Evolutionary conservation across 345 rosid genomes (phyloP).

Genomic region (Noccaea caerulescens): DNA sequence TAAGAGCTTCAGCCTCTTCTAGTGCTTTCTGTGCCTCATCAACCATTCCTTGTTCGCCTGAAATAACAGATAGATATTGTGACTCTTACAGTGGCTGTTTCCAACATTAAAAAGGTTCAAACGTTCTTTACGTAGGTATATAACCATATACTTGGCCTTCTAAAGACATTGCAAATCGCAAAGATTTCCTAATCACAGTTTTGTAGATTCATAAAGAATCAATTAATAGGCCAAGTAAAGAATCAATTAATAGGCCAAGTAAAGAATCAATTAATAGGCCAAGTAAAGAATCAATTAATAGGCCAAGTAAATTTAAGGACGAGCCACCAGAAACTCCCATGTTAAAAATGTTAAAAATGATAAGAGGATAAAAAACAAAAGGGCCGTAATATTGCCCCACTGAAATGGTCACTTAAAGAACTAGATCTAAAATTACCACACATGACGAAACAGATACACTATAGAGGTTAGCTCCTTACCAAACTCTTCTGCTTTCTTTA

Average conservation of each 20-base stretch:
- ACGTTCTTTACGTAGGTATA: neutral
- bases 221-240: neutral
- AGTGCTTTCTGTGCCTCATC: conserved; percentile 98
- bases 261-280: neutral
- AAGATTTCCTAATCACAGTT: conserved; percentile 6
- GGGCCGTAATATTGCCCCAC: neutral
- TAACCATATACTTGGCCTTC: conserved; percentile 10
- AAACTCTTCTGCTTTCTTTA: conserved; percentile 98
- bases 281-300: neutral
- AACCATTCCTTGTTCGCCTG: conserved; percentile 99
- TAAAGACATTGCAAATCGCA: conserved; percentile 7
- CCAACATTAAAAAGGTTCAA: conserved; percentile 1
- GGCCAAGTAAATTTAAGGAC: neutral
- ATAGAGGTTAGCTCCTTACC: conserved; percentile 55
- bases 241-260: neutral
- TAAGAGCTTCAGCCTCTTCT: conserved; percentile 99
- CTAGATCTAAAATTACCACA: conserved; percentile 5
- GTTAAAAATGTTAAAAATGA: conserved; percentile 5
- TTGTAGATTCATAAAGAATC: neutral
- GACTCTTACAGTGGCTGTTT: conserved; percentile 6
- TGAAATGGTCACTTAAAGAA: neutral
- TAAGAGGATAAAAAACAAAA: neutral
- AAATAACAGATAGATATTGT: conserved; percentile 19
- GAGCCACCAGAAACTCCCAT: conserved; percentile 6
- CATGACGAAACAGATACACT: conserved; percentile 10